Evolutionary conservation across 108 stramenopile genomes (phyloP), one percentile per base, ranked within the genome.

Genomic region (Fragilaria radians): DNA sequence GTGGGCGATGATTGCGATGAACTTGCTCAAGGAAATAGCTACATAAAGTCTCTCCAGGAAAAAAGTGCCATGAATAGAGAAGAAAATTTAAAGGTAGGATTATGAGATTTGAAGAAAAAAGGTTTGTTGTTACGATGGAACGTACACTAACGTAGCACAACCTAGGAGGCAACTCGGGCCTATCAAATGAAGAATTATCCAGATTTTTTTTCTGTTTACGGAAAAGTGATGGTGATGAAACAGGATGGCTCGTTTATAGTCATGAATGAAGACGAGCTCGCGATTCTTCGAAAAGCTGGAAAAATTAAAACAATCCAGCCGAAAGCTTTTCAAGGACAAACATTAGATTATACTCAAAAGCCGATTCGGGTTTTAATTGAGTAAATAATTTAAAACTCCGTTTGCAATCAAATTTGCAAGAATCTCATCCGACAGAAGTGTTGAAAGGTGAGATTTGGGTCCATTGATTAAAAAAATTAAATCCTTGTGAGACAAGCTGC

Each of bases 151-250:
- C n/a, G n/a, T n/a, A n/a, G n/a, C n/a, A n/a, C n/a, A n/a, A n/a
- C 7, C 17, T 9, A 18, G 19, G 14, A 28, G 5, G 17, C 46
- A 48, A 17, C 25, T 48, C 5, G 47, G 9, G 83, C 86, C 5
- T 92, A 82, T 50, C 82, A 92, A 71, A 86, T 85, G 77, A 92
- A 87, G 61, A 92, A 92, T 62, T 92, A 88, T 55, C 90, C 90
- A 5, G 90, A 86, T 51, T 81, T 78, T 18, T 88, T 92, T 59
- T 78, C 72, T 17, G 25, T 58, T 25, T 55, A 71, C 1, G 67
- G 78, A 18, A 84, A 86, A 61, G 66, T 52, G 25, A 73, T 92
- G 76, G 69, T 88, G 5, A 82, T 75, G 66, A 81, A 83, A 58
- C 52, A 62, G 22, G 90, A 92, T 71, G 87, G 87, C 34, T 67